Conservation (phyloP, 768 basidiomycete genomes). For the Collybia mongolica region DNA sequence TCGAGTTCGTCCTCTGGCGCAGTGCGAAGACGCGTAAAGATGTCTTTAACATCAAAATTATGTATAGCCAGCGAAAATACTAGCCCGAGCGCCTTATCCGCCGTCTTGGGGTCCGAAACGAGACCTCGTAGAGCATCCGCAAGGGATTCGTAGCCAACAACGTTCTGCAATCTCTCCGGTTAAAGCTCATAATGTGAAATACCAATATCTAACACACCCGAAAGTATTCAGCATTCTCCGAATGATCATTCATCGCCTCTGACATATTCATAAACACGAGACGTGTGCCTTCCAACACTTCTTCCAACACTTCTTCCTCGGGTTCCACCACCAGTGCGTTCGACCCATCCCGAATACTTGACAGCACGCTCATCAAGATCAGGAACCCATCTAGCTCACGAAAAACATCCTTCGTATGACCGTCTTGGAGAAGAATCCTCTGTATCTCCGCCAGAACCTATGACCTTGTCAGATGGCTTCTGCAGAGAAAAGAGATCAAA, state of each 20-base stretch:
- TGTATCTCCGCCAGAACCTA: constrained; percentile 70
- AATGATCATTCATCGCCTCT: constrained; percentile 59
- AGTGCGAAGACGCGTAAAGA: constrained; percentile 50
- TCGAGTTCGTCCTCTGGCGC: constrained; percentile 36
- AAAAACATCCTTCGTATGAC: constrained; percentile 70
- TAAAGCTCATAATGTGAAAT: constrained; percentile 1
- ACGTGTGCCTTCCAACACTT: constrained; percentile 51
- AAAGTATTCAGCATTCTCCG: constrained; percentile 61
- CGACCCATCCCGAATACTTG: constrained; percentile 44
- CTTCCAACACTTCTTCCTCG: constrained; percentile 33
- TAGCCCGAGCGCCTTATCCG: constrained; percentile 61
- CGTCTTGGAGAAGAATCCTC: constrained; percentile 64
- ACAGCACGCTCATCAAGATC: constrained; percentile 69
- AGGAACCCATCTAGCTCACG: constrained; percentile 83
- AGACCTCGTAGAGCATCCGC: constrained; percentile 57
- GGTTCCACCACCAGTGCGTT: constrained; percentile 31
- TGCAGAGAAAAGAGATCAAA: neutral
- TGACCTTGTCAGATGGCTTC: neutral
- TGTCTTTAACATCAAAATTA: constrained; percentile 55
- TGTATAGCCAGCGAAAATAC: constrained; percentile 66
- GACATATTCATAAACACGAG: constrained; percentile 65
- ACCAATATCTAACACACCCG: constrained; percentile 41
- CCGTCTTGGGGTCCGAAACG: constrained; percentile 41
- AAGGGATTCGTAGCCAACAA: constrained; percentile 67
- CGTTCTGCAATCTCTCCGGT: constrained; percentile 30